Percentiles rank a stretch among this genome's conserved stretches.
Evolutionary conservation across 2,329 filamentous ascomycete genomes (phyloP).

Genomic region (Hypoxylon sp.): DNA sequence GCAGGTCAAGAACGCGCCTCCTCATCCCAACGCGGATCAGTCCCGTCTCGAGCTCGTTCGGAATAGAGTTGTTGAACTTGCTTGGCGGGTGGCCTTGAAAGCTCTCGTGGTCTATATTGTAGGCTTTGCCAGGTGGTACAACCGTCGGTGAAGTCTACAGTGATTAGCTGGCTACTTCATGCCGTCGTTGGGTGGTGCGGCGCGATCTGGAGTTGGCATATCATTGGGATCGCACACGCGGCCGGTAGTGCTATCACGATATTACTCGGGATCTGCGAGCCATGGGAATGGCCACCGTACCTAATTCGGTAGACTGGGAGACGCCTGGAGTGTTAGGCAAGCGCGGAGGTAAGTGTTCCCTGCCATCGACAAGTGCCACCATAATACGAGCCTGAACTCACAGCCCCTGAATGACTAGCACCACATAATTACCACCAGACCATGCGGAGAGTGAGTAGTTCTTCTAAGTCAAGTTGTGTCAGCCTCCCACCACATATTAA

Average conservation of each 20-base stretch:
- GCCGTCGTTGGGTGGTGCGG: constrained; percentile 30
- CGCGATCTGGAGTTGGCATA: constrained; percentile 30
- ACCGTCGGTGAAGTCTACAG: constrained; percentile 1
- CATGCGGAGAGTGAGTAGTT: constrained; percentile 31
- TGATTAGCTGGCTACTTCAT: constrained; percentile 8
- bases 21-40: constrained; percentile 13
- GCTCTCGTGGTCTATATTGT: constrained; percentile 31
- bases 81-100: constrained; percentile 18
- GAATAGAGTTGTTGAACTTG: constrained; percentile 6
- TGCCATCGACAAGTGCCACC: not conserved
- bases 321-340: constrained; percentile 38
- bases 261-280: constrained; percentile 33
- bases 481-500: not conserved
- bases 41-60: constrained; percentile 23
- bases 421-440: constrained; percentile 38
- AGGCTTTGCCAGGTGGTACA: constrained; percentile 26
- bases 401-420: constrained; percentile 12
- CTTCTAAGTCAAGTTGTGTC: not conserved
- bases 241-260: constrained; percentile 29
- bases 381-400: constrained; percentile 2
- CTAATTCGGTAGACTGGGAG: constrained; percentile 22
- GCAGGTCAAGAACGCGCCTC: constrained; percentile 40
- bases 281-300: constrained; percentile 42
- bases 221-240: constrained; percentile 23
- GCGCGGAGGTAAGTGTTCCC: constrained; percentile 35